These are phyloP conservation scores for Apiotrichum siamense DNA, from an alignment of 1,284 basidiomycete species.

Conservation along the genomic window DNA sequence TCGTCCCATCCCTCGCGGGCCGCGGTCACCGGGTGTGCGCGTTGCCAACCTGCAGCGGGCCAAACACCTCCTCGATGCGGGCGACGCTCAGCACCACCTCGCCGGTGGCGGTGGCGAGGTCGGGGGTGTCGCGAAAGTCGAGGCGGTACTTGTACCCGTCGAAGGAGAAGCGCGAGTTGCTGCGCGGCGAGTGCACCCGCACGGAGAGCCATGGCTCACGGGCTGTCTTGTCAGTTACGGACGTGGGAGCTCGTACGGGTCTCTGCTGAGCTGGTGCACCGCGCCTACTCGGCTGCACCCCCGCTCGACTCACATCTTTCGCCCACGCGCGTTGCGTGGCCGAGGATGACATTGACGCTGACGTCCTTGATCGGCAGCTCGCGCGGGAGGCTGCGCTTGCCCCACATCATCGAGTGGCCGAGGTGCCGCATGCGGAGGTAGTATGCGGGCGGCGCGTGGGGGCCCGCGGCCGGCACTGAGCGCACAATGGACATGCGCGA, in stretches of 20 bases:
- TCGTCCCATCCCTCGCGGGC: too few species aligned
- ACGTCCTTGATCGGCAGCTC: slow-evolving; percentile 8
- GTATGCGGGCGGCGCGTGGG: not conserved
- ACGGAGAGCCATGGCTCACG: not conserved
- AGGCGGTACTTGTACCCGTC: slow-evolving; percentile 12
- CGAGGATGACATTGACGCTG: slow-evolving; percentile 4
- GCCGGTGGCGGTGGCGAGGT: not conserved
- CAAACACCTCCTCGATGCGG: slow-evolving; percentile 16
- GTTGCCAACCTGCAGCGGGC: slow-evolving; percentile 3
- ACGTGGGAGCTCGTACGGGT: too few species aligned
- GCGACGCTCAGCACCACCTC: slow-evolving; percentile 11
- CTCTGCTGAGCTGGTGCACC: too few species aligned
- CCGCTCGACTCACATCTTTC: not conserved
- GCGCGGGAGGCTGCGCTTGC: not conserved
- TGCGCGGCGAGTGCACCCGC: not conserved
- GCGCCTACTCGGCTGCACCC: too few species aligned
- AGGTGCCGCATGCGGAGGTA: slow-evolving; percentile 10
- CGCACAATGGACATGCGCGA: slow-evolving; percentile 15
- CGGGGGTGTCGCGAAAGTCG: slow-evolving; percentile 8
- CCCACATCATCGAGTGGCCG: slow-evolving; percentile 7
- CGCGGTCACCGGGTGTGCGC: not conserved
- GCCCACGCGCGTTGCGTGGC: not conserved
- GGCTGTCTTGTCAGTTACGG: not conserved
- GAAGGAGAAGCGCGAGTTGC: not conserved
- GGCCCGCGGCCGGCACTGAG: not conserved